Evolutionary conservation across 1,284 basidiomycete genomes (phyloP).

Genomic region (Boletus calvinii): DNA sequence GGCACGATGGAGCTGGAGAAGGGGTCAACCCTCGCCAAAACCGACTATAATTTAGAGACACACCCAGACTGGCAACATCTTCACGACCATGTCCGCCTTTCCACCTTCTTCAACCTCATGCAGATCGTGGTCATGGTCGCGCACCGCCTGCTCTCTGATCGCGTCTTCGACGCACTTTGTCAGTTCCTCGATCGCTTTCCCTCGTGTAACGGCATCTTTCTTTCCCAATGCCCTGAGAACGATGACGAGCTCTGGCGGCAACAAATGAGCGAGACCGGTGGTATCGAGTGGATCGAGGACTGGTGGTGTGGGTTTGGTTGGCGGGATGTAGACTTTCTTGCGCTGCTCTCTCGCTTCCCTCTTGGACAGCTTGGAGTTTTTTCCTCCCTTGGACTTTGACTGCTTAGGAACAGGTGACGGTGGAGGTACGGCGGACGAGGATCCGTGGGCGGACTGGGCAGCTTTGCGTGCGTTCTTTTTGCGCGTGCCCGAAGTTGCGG

Average conservation of each 20-base stretch:
- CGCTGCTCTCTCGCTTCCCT: conserved; percentile 67
- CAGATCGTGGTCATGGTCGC: conserved; percentile 36
- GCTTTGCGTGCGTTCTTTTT: conserved; percentile 82
- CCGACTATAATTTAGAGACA: conserved; percentile 34
- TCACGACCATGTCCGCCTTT: conserved; percentile 49
- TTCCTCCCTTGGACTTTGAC: conserved; percentile 47
- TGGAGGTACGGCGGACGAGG: conserved; percentile 23
- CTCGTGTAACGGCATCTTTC: conserved; percentile 88
- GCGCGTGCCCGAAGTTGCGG: conserved; percentile 75
- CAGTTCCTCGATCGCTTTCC: conserved; percentile 86
- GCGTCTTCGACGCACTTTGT: conserved; percentile 64
- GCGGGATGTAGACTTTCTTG: conserved; percentile 82
- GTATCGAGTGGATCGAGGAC: conserved; percentile 91
- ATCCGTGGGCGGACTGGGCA: conserved; percentile 30
- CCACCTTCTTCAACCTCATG: conserved; percentile 23
- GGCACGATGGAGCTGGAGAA: conserved; percentile 76
- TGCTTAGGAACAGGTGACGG: conserved; percentile 37
- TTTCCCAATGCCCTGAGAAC: conserved; percentile 83
- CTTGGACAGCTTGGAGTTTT: conserved; percentile 47
- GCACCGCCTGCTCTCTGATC: conserved; percentile 43
- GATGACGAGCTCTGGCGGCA: conserved; percentile 84
- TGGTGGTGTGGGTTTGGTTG: conserved; percentile 81
- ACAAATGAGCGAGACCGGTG: conserved; percentile 72
- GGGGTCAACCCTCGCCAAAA: conserved; percentile 2
- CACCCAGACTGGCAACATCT: conserved; percentile 88